Evolutionary conservation across 2,329 filamentous ascomycete species (phyloP).

Genomic region (Botryotinia globosa): DNA sequence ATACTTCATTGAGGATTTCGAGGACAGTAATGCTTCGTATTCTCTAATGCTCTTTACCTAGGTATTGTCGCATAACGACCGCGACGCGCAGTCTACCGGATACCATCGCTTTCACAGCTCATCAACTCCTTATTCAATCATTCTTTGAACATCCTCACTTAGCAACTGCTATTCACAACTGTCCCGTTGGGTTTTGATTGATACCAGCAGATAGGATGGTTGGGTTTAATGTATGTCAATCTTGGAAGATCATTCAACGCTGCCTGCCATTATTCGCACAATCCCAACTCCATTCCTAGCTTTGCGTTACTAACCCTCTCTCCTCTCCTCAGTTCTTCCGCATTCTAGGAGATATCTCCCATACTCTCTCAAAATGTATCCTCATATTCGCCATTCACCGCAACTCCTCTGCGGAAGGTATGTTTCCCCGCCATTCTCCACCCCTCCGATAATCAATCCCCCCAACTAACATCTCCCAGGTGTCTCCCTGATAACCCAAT

Average conservation of each 20-base stretch:
- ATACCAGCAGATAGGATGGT: conserved; percentile 22
- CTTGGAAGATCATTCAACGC: background rate
- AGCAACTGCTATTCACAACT: background rate
- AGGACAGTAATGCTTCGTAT: background rate
- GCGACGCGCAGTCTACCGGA: conserved; percentile 19
- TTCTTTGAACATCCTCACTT: background rate
- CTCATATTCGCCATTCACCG: conserved; percentile 87
- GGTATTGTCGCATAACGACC: conserved; percentile 11
- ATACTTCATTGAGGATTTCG: background rate
- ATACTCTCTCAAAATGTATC: conserved; percentile 83
- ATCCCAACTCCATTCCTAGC: background rate
- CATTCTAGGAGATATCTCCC: conserved; percentile 78
- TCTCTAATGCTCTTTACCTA: conserved; percentile 3
- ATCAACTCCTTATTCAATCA: background rate
- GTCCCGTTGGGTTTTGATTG: background rate
- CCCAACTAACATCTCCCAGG: background rate
- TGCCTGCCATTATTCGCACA: background rate
- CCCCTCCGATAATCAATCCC: background rate
- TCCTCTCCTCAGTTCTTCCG: conserved; percentile 55
- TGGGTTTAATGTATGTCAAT: conserved; percentile 31
- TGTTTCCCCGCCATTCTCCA: background rate
- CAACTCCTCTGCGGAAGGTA: conserved; percentile 81
- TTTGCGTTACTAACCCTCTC: background rate
- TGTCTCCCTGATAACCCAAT: conserved; percentile 87
- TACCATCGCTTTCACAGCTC: background rate